Percentiles rank a stretch among this genome's conserved stretches.
phyloP scores from a whole-genome alignment of 352 stramenopile genomes.

The Globisporangium megalacanthum region DNA sequence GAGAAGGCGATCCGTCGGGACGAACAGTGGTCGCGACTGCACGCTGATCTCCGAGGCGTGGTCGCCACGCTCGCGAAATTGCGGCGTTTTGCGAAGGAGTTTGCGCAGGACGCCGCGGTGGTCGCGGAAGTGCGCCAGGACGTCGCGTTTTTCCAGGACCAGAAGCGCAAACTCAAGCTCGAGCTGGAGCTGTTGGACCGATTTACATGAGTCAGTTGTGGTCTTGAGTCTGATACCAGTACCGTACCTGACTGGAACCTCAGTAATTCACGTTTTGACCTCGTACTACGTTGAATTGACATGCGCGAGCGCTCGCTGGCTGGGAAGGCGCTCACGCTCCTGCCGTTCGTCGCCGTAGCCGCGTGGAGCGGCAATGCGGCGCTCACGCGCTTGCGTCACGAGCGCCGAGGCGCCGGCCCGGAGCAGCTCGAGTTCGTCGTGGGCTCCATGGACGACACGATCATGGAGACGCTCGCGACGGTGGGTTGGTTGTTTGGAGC shows the following conservation, averaged over 20 bases:
- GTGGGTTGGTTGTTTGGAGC: no score
- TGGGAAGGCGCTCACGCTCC: conserved; percentile 36
- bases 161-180: conserved; percentile 33
- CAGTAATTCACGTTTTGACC: no score
- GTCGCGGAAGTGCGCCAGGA: conserved; percentile 32
- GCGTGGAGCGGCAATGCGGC: conserved; percentile 69
- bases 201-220: no score
- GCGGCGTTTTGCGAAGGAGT: conserved; percentile 31
- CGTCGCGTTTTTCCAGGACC: conserved; percentile 39
- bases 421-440: conserved; percentile 56
- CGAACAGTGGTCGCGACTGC: conserved; percentile 28
- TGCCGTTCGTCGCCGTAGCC: conserved; percentile 52
- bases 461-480: conserved; percentile 84
- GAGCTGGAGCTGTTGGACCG: conserved; percentile 1
- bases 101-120: conserved; percentile 10
- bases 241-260: no score
- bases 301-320: conserved; percentile 24
- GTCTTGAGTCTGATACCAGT: no score
- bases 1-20: conserved; percentile 5
- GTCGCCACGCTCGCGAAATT: conserved; percentile 35
- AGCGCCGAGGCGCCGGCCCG: conserved; percentile 22
- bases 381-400: conserved; percentile 42
- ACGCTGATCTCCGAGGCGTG: conserved; percentile 29
- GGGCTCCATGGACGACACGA: conserved; percentile 83
- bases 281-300: neutral